Evolutionary conservation across 176 grass and related monocot species (phyloP), one percentile per base, ranked within the genome.

Genomic region (Rhynchospora pubera): DNA sequence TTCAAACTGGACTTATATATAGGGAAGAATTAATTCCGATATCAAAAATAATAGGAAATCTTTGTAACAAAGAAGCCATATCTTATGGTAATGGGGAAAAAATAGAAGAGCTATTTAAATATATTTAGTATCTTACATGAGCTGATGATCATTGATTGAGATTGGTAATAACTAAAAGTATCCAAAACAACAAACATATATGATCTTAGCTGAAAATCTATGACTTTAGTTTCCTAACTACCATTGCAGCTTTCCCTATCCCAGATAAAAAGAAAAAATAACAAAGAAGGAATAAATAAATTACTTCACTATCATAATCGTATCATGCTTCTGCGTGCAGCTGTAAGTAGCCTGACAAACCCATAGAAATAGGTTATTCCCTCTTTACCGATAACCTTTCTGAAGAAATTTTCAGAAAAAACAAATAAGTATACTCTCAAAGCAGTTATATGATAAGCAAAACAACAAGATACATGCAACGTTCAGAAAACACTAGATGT

Each of bases 341-440:
- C 21, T 16, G 12, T 55, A 28, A 76, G 47, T 52, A 53, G 47
- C 71, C 11, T n/a, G n/a, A 52, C 9, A 7, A 6, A 76, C 23
- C 71, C 48, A 14, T 47, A 83, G 79, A 83, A 62, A 23, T 5
- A 46, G 39, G 47, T 84, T 64, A 89, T 11, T 90, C 90, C 0
- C 66, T 76, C 56, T 90, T 96, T 65, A 96, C 73, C 0, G 90
- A 97, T 30, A 97, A 89, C 74, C 93, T 86, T 65, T 97, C 93
- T 97, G 87, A 86, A 85, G n/a, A 43, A 28, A 53, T 28, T 6
- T 23, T 53, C 5, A 16, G 0, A 76, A 76, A 5, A 26, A 76
- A 74, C 24, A 7, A 74, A 8, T 50, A 9, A 76, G 71, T 28
- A 76, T 43, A 59, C 14, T 59, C 51, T 2, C 7, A 42, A 4